Evolutionary conservation across 2,329 filamentous ascomycete species (phyloP), one percentile per base, ranked within the genome.

Genomic region (Beauveria bassiana): DNA sequence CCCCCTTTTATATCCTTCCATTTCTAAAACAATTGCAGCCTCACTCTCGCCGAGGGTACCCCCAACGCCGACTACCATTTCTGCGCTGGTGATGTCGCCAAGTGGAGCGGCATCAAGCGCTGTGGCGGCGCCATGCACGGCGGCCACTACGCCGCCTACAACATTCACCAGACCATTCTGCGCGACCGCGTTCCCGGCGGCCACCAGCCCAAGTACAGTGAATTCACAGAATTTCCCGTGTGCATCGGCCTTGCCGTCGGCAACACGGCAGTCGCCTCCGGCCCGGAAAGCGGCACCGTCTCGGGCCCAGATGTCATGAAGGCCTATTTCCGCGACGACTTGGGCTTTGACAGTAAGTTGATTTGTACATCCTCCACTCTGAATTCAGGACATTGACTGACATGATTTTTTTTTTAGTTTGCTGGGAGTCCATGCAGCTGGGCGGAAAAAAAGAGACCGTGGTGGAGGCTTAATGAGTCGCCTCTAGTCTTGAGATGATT

Each of bases 51-150:
- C 1, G 67, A 74, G 1, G 74, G 74, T 0, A 76, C 83, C 0
- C 78, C 85, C 5, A 87, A 90, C 65, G 73, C 82, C 14, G 74
- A 77, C 0, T 73, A 74, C 31, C 89, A 93, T 71, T 89, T 87
- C 68, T 88, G 86, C 14, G 79, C 84, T 26, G 90, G 90, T 18
- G 90, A 93, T 69, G 76, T 89, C 18, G 82, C 81, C 38, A 76
- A 78, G 53, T 93, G 90, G 89, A 82, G 86, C 0, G 89, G 89
- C 49, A 91, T 93, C 75, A 93, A 91, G 77, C 86, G 90, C 50
- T 90, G 87, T 67, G 89, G 90, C 26, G 83, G 79, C 18, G 90
- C 90, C 40, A 90, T 93, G 81, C 83, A 89, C 69, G 86, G 87
- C 78, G 90, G 89, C 43, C 83, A 86, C 68, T 79, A 81, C 64